phyloP scores from a whole-genome alignment of 2,329 filamentous ascomycete species.

The Aspergillus brasiliensis region DNA sequence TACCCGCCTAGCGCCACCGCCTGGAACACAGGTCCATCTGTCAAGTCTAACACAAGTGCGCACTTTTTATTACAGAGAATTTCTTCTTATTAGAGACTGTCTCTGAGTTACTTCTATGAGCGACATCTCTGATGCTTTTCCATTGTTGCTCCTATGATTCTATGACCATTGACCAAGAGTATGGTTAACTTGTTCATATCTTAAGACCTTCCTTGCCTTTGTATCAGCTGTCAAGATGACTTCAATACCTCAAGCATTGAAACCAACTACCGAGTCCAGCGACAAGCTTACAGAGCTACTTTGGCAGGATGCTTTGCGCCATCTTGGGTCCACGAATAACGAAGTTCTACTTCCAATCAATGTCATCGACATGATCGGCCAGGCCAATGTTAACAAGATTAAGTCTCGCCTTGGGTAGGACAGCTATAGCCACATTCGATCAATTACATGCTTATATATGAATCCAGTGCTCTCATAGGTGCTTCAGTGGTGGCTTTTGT shows the following conservation, averaged over 20 bases:
- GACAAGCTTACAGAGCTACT: conserved; percentile 27
- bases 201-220: neutral
- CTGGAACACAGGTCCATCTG: conserved; percentile 1
- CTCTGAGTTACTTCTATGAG: neutral
- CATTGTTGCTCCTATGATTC: neutral
- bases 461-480: conserved; percentile 28
- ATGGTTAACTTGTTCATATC: neutral
- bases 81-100: neutral
- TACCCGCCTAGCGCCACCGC: neutral
- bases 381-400: conserved; percentile 32
- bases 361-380: conserved; percentile 33
- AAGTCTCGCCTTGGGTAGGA: conserved; percentile 34
- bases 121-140: neutral
- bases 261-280: conserved; percentile 13
- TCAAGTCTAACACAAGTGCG: neutral
- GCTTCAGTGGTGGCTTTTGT: conserved; percentile 29
- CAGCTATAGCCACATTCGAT: neutral
- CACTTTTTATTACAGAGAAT: neutral
- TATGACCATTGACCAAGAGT: neutral
- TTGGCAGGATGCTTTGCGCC: conserved; percentile 35
- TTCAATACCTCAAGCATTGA: conserved; percentile 17
- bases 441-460: conserved; percentile 12
- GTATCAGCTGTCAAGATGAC: conserved; percentile 12
- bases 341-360: conserved; percentile 36
- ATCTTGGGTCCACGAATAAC: conserved; percentile 34